Conservation (phyloP, 768 basidiomycete genomes). For the Boletus huronensis region DNA sequence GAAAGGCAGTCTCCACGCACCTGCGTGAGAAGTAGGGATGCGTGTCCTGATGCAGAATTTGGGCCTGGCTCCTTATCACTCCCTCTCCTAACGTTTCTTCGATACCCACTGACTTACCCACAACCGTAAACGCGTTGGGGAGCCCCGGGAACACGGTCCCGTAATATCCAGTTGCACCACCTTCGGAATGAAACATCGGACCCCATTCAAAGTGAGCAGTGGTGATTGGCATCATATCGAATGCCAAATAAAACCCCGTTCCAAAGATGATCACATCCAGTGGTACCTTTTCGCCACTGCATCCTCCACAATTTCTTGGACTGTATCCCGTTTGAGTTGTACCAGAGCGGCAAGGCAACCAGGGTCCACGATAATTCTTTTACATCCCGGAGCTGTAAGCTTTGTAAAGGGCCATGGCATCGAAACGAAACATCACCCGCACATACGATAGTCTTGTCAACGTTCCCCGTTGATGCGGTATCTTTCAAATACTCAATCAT, state of each 20-base stretch:
- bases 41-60: not conserved
- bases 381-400: constrained; percentile 50
- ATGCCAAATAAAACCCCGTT: constrained; percentile 5
- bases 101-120: not conserved
- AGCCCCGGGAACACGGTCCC: constrained; percentile 46
- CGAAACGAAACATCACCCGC: not conserved
- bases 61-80: not conserved
- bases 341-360: constrained; percentile 54
- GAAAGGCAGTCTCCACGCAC: not conserved
- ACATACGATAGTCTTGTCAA: constrained; percentile 1
- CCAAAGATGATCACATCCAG: constrained; percentile 2
- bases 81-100: not conserved
- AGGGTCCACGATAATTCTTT: constrained; percentile 50
- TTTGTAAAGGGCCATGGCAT: not conserved
- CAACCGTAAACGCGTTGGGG: not conserved
- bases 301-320: not conserved
- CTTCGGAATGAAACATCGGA: not conserved
- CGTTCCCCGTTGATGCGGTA: not conserved
- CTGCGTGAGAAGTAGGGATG: not conserved
- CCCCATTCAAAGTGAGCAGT: not conserved
- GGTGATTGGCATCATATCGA: not conserved
- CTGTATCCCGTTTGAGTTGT: constrained; percentile 32
- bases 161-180: constrained; percentile 36
- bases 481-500: not conserved
- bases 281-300: not conserved